These are phyloP conservation scores for Pythium dissimile DNA, from an alignment of 352 stramenopile species.

Conservation along the genomic window DNA sequence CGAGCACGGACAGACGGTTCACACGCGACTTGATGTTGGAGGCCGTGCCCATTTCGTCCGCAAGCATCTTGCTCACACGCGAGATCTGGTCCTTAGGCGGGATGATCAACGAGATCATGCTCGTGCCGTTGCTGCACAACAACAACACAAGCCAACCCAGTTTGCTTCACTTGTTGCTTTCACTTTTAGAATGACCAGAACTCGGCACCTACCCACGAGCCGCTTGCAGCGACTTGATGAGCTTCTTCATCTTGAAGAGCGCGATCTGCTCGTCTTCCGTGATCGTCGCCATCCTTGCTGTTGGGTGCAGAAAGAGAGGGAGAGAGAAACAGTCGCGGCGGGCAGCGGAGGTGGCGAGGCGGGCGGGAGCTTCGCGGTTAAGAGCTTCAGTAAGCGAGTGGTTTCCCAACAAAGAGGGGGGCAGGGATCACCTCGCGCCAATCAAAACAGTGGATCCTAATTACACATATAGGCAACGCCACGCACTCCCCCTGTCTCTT, in stretches of 20 bases:
- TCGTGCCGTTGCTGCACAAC: conserved; percentile 93
- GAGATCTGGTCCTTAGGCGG: conserved; percentile 98
- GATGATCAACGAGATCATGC: conserved; percentile 99
- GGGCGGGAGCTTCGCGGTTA: neutral
- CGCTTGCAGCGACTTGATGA: conserved; percentile 97
- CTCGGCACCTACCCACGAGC: conserved; percentile 52
- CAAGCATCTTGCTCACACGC: conserved; percentile 97
- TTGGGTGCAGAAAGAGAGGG: neutral
- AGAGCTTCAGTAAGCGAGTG: conserved; percentile 2
- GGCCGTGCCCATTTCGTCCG: conserved; percentile 98
- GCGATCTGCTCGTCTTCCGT: conserved; percentile 94
- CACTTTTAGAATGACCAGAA: neutral
- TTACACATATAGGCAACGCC: conserved; percentile 19
- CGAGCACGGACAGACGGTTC: conserved; percentile 97
- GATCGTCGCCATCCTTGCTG: conserved; percentile 17
- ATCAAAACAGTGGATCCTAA: conserved; percentile 17
- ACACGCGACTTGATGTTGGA: conserved; percentile 99
- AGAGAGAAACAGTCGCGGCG: neutral
- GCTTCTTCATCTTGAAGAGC: conserved; percentile 99
- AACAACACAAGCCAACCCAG: neutral
- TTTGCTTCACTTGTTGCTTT: neutral
- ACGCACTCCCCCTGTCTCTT: conserved; percentile 20
- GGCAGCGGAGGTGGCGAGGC: neutral
- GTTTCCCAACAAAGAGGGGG: conserved; percentile 11
- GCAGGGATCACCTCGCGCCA: conserved; percentile 15